Percentiles rank a stretch among this genome's conserved stretches.
Conservation (phyloP, 768 basidiomycete genomes). For the Boletus patriciae region DNA sequence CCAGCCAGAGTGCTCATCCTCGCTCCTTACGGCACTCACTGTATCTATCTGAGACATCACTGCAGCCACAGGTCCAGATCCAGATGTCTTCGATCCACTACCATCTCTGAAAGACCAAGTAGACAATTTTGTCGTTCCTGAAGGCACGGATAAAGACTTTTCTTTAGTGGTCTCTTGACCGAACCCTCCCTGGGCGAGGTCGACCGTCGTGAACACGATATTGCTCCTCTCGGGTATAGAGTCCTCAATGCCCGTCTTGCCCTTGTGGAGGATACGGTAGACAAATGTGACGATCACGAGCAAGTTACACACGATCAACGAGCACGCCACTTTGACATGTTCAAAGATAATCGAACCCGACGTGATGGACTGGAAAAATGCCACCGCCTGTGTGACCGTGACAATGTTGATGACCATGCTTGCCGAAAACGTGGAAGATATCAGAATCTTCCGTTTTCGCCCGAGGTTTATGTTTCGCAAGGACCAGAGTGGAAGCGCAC, state of each 20-base stretch:
- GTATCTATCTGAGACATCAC: not conserved
- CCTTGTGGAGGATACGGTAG: slow-evolving; percentile 14
- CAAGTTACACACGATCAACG: slow-evolving; percentile 25
- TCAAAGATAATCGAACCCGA: slow-evolving; percentile 20
- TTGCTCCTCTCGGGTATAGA: not conserved
- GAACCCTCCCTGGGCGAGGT: not conserved
- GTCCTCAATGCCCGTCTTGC: not conserved
- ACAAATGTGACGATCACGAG: slow-evolving; percentile 23
- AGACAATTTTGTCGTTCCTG: not conserved
- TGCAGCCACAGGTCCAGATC: not conserved
- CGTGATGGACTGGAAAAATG: not conserved
- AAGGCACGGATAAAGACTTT: not conserved
- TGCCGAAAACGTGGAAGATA: slow-evolving; percentile 24
- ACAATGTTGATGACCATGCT: slow-evolving; percentile 21
- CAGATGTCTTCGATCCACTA: not conserved
- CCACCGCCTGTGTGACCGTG: slow-evolving; percentile 16
- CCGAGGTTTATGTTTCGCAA: slow-evolving; percentile 16
- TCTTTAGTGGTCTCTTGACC: slow-evolving; percentile 5
- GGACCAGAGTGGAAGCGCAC: slow-evolving; percentile 19
- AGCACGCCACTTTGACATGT: slow-evolving; percentile 23
- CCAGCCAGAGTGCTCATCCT: not conserved
- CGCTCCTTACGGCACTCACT: not conserved
- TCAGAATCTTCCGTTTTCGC: slow-evolving; percentile 16
- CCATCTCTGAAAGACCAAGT: slow-evolving; percentile 9
- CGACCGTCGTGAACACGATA: slow-evolving; percentile 16